phyloP scores from a whole-genome alignment of 169 alveolate species.

The Theileria annulata region DNA sequence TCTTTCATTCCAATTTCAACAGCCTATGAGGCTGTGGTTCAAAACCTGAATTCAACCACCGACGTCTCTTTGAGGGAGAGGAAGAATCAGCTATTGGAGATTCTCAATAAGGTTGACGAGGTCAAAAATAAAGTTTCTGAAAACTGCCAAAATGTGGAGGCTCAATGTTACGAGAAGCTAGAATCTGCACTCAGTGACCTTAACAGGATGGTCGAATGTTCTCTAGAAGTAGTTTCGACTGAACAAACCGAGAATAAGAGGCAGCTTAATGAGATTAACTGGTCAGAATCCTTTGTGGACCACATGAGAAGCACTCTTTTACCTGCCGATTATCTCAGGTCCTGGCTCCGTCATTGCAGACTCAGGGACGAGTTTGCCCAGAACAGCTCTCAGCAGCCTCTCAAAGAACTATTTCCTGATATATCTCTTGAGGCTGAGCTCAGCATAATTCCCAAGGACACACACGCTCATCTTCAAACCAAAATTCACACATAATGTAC shows the following conservation, averaged over 20 bases:
- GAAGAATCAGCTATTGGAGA: slow-evolving; percentile 17
- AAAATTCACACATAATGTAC: slow-evolving; percentile 18
- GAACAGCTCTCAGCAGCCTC: slow-evolving; percentile 26
- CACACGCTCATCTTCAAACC: slow-evolving; percentile 14
- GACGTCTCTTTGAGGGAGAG: slow-evolving; percentile 21
- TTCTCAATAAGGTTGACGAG: slow-evolving; percentile 16
- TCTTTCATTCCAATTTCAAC: slow-evolving; percentile 58
- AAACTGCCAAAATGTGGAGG: slow-evolving; percentile 58
- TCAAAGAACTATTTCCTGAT: slow-evolving; percentile 58
- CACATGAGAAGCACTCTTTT: slow-evolving; percentile 54
- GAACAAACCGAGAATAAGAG: slow-evolving; percentile 64
- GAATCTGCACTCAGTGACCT: slow-evolving; percentile 51
- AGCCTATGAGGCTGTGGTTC: slow-evolving; percentile 66
- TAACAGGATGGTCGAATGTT: slow-evolving; percentile 19
- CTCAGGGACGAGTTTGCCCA: slow-evolving; percentile 55
- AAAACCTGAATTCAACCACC: slow-evolving; percentile 45
- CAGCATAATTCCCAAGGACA: slow-evolving; percentile 48
- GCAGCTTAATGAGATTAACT: slow-evolving; percentile 50
- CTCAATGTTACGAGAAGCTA: slow-evolving; percentile 53
- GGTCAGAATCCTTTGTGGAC: slow-evolving; percentile 60
- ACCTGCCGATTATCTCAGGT: slow-evolving; percentile 63
- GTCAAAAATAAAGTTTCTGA: slow-evolving; percentile 28
- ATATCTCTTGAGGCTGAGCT: slow-evolving; percentile 52
- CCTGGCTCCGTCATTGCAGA: slow-evolving; percentile 75
- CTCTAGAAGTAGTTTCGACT: slow-evolving; percentile 37